These are phyloP conservation scores for Petunia axillaris DNA, from an alignment of 257 asterid genomes.

Conservation along the genomic window DNA sequence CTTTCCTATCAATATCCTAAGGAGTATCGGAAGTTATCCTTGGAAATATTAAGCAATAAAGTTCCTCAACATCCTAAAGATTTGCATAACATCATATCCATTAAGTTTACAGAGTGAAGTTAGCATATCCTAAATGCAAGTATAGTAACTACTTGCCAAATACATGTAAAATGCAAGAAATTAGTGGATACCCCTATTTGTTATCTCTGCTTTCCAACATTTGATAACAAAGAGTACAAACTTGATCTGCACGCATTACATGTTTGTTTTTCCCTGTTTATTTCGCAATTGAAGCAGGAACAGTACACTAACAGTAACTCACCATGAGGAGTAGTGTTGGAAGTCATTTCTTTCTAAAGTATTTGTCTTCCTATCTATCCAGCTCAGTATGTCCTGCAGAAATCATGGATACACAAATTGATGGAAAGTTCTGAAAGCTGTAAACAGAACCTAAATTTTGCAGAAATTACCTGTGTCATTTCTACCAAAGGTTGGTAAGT, in stretches of 20 bases:
- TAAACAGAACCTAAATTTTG: constrained; percentile 20
- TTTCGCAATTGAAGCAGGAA: neutral
- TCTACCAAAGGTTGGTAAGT: constrained; percentile 84
- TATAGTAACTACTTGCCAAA: neutral
- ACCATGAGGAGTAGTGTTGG: constrained; percentile 72
- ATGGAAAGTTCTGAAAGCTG: constrained; percentile 9
- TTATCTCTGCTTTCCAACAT: constrained; percentile 1
- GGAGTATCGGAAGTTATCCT: neutral
- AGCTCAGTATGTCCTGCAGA: constrained; percentile 71
- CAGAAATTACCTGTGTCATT: constrained; percentile 68
- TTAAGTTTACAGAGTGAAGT: neutral
- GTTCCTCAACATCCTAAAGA: constrained; percentile 4
- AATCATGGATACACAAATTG: constrained; percentile 19
- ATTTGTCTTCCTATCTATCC: constrained; percentile 65
- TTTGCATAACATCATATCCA: neutral
- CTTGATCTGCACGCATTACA: neutral
- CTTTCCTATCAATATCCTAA: neutral
- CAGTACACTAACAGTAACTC: constrained; percentile 36
- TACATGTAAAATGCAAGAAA: neutral
- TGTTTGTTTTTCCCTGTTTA: neutral
- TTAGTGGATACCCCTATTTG: neutral
- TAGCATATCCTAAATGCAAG: too few relatives aligned
- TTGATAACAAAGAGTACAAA: neutral
- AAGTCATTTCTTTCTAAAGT: constrained; percentile 64
- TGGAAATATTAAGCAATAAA: neutral